Evolutionary conservation across 176 grass and related monocot genomes (phyloP).

Genomic region (Thalia dealbata): DNA sequence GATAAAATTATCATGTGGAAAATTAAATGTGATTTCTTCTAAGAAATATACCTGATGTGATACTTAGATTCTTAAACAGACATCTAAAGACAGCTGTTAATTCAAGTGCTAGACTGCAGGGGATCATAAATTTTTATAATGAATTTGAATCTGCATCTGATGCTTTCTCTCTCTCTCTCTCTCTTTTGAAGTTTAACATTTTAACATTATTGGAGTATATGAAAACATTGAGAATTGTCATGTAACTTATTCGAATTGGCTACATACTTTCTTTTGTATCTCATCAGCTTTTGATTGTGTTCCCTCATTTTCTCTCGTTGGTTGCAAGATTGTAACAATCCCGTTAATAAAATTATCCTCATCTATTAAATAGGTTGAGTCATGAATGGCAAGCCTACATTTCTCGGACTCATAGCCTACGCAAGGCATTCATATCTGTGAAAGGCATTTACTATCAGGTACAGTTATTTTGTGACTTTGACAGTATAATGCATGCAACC

Average conservation of each 20-base stretch:
- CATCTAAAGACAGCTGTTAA: no score
- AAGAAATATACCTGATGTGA: no score
- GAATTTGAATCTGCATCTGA: neutral
- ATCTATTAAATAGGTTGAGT: slow-evolving; percentile 53
- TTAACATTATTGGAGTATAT: neutral
- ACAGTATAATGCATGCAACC: neutral
- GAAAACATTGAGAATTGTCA: neutral
- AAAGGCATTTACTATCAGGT: slow-evolving; percentile 99
- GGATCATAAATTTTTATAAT: neutral
- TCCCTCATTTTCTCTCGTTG: neutral
- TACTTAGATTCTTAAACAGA: no score
- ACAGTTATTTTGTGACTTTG: neutral
- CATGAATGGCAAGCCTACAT: slow-evolving; percentile 99
- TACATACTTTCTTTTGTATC: neutral
- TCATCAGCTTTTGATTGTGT: neutral
- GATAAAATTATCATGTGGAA: no score
- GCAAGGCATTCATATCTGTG: slow-evolving; percentile 93
- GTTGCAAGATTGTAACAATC: neutral
- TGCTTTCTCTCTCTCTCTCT: neutral
- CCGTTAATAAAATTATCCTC: neutral
- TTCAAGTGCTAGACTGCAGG: no score
- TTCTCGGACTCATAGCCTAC: slow-evolving; percentile 66
- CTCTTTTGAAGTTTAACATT: neutral
- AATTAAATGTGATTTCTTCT: no score
- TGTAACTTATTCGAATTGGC: neutral